Evolutionary conservation across 1,139 yeast species (phyloP).

Genomic region (Candida sp.): DNA sequence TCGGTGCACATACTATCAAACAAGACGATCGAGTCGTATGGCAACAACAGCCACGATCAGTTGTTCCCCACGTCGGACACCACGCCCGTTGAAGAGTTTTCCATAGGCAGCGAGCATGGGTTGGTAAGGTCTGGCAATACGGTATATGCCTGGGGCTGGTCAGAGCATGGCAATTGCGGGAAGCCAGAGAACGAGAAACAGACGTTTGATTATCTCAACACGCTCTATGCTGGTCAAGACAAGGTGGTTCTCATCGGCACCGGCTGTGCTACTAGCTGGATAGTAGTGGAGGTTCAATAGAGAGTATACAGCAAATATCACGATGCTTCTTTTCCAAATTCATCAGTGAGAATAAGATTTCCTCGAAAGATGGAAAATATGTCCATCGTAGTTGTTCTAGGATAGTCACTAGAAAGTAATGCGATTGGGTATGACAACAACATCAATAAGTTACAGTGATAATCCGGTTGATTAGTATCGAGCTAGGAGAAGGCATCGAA

Average conservation of each 20-base stretch:
- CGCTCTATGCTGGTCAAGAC: conserved; percentile 29
- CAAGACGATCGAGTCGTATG: conserved; percentile 49
- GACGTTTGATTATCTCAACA: conserved; percentile 42
- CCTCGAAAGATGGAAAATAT: conserved; percentile 79
- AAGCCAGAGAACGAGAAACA: conserved; percentile 17
- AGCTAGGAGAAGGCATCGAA: conserved; percentile 3
- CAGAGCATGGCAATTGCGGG: conserved; percentile 98
- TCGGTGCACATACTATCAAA: conserved; percentile 56
- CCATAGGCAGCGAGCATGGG: conserved; percentile 91
- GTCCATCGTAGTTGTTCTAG: conserved; percentile 69
- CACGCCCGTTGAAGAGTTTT: conserved; percentile 21
- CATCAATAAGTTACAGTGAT: conserved; percentile 8
- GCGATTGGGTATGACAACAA: conserved; percentile 12
- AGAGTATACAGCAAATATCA: conserved; percentile 44
- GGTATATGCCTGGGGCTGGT: conserved; percentile 95
- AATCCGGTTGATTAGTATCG: conserved; percentile 2
- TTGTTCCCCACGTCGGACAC: conserved; percentile 29
- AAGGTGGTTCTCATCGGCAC: conserved; percentile 35
- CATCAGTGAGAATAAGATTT: conserved; percentile 52
- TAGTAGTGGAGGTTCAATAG: conserved; percentile 20
- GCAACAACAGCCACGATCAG: conserved; percentile 84
- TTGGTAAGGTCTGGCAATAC: conserved; percentile 37
- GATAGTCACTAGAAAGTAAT: conserved; percentile 56
- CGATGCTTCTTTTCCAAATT: conserved; percentile 82
- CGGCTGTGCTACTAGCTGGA: conserved; percentile 53